Base-by-base conservation (phyloP, 805 yeast genomes). In the Zygotorulaspora florentina region DNA sequence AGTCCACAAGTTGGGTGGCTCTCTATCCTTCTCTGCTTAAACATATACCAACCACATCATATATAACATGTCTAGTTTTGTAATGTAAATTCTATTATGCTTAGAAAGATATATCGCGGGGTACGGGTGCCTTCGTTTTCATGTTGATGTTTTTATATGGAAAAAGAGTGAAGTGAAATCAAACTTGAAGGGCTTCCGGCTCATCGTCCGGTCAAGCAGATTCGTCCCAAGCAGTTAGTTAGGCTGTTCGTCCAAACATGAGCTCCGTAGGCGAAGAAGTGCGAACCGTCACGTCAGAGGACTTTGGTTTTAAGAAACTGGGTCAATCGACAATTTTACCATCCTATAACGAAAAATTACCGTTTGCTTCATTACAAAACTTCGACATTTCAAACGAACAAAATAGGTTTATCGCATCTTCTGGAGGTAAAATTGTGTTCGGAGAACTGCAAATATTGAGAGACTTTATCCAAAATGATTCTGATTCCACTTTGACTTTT, bases 1-100 rank as follows among this genome's bases (percentile, higher is more conserved):
- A 56, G 96, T 93, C 66, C 99, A 93, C 83, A 90, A 93, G 82
- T 79, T 93, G 65, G 99, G 99, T 73, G 79, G 88, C 76, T 87
- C 96, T 47, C 79, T 93, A 71, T 80, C 96, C 56, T 91, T 91
- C 78, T 74, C 95, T 61, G 95, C 96, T 70, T 91, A 83, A 71
- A 16, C 11, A 16, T n/a, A 4, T 9, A 29, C n/a, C 9, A 13
- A 9, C 25, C n/a, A 13, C 33, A 12, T 29, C 15, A 29, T 13
- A 16, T 33, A 33, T 33, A 33, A n/a, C 20, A 16, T 33, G 36
- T 33, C 13, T 33, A 33, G 16, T 33, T 29, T 12, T 29, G 33
- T 29, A 29, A 29, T 29, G 33, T 29, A 29, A 29, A 29, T 4
- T 29, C 15, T 13, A 29, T 8, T 29, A 29, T 29, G 9, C 33